Evolutionary conservation across 2,329 filamentous ascomycete species (phyloP).

Genomic region (Hymenoscyphus repandus): DNA sequence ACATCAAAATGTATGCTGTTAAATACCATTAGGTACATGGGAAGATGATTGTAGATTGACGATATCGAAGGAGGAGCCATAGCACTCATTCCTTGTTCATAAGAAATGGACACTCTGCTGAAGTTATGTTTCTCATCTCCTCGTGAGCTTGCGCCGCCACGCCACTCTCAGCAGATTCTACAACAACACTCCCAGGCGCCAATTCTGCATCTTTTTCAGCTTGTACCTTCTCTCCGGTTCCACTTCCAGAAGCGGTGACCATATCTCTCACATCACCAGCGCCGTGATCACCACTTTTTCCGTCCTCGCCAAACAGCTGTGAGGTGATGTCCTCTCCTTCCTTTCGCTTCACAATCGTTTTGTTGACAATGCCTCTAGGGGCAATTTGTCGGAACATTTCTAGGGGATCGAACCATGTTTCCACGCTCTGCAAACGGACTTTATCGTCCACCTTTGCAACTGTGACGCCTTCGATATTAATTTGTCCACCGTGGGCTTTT

Average conservation of each 20-base stretch:
- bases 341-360: neutral
- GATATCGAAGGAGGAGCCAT: too few relatives aligned
- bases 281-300: neutral
- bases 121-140: constrained; percentile 10
- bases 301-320: neutral
- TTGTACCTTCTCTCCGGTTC: neutral
- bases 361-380: constrained; percentile 24
- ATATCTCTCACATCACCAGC: neutral
- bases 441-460: constrained; percentile 57
- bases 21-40: too few relatives aligned
- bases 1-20: too few relatives aligned
- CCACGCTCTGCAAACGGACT: constrained; percentile 51
- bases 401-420: constrained; percentile 62
- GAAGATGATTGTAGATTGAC: too few relatives aligned
- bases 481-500: constrained; percentile 53
- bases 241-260: neutral
- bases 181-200: constrained; percentile 2
- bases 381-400: constrained; percentile 64
- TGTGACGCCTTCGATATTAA: constrained; percentile 60
- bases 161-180: constrained; percentile 3
- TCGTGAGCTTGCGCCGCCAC: constrained; percentile 4
- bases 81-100: constrained; percentile 12
- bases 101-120: constrained; percentile 12
- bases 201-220: constrained; percentile 10
- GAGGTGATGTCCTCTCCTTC: neutral